Conservation (phyloP, 2,329 filamentous ascomycete genomes). For the Thelonectria rubi region DNA sequence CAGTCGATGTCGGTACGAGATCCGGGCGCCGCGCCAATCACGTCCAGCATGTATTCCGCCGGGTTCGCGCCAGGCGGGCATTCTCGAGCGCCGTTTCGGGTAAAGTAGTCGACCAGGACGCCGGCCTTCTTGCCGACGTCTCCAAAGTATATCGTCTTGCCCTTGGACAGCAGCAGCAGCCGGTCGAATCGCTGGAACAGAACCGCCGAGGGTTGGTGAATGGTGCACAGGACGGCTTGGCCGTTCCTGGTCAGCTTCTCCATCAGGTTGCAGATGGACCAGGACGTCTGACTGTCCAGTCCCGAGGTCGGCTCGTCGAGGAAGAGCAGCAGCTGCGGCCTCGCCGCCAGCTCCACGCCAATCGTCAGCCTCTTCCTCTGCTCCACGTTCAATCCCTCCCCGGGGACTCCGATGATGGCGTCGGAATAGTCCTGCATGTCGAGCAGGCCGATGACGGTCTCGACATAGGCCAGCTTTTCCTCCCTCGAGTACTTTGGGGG, state of each 20-base stretch:
- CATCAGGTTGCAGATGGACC: conserved; percentile 67
- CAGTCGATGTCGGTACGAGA: conserved; percentile 56
- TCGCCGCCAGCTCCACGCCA: conserved; percentile 62
- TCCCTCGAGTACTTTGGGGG: conserved; percentile 70
- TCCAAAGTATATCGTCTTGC: conserved; percentile 72
- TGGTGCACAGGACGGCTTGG: conserved; percentile 60
- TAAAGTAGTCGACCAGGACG: conserved; percentile 68
- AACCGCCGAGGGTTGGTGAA: conserved; percentile 60
- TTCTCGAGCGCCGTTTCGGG: conserved; percentile 64
- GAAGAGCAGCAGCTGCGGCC: conserved; percentile 65
- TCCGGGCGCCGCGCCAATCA: conserved; percentile 56
- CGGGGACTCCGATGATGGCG: conserved; percentile 67
- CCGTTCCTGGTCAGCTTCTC: conserved; percentile 63
- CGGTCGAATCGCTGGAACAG: conserved; percentile 64
- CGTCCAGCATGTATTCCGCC: conserved; percentile 72
- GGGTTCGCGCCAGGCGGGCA: conserved; percentile 68
- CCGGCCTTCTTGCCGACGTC: conserved; percentile 67
- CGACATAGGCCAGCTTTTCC: conserved; percentile 84
- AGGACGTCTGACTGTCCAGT: conserved; percentile 68
- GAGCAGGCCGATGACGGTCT: conserved; percentile 73
- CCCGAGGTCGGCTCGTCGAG: conserved; percentile 67
- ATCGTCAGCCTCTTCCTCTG: conserved; percentile 68
- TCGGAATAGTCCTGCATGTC: conserved; percentile 71
- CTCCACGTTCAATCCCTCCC: conserved; percentile 66
- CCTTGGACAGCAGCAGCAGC: conserved; percentile 67